Conservation (phyloP, 805 yeast genomes). For the Scheffersomyces coipomensis region DNA sequence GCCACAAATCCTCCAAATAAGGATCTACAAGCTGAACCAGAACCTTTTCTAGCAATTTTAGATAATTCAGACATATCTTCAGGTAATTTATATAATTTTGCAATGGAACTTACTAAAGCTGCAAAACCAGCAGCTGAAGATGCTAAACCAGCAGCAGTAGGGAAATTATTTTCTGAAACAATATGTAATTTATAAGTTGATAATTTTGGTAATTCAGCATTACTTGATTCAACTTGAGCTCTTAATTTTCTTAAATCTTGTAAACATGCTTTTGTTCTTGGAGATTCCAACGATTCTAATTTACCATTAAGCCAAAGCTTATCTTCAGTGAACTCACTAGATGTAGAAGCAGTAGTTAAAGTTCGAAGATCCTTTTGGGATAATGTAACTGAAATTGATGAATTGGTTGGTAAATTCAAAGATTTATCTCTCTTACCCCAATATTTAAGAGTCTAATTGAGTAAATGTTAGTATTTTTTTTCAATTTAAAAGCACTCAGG, state of each 20-base stretch:
- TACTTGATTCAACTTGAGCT: constrained; percentile 53
- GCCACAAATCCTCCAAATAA: constrained; percentile 97
- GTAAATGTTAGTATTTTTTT: constrained; percentile 1
- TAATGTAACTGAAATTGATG: constrained; percentile 91
- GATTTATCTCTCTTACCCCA: constrained; percentile 97
- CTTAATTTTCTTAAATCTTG: constrained; percentile 72
- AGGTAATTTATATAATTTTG: constrained; percentile 82
- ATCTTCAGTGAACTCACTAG: constrained; percentile 56
- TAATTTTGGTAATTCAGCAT: constrained; percentile 56
- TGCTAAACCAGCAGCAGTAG: constrained; percentile 98
- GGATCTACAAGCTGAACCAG: constrained; percentile 98
- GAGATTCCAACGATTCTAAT: constrained; percentile 65
- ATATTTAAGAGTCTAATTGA: constrained; percentile 89
- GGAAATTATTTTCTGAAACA: constrained; percentile 94
- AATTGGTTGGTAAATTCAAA: constrained; percentile 92
- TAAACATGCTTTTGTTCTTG: constrained; percentile 70
- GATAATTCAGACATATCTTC: constrained; percentile 82
- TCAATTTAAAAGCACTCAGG: not conserved
- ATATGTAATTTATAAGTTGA: constrained; percentile 69
- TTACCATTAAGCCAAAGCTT: constrained; percentile 84
- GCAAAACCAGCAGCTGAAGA: constrained; percentile 99
- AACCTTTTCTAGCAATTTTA: constrained; percentile 94
- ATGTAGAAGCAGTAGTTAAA: constrained; percentile 81
- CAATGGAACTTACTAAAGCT: constrained; percentile 87
- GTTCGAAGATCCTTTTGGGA: constrained; percentile 90